Evolutionary conservation across 106 monocot genomes (phyloP).

Genomic region (Agapanthus africanus): DNA sequence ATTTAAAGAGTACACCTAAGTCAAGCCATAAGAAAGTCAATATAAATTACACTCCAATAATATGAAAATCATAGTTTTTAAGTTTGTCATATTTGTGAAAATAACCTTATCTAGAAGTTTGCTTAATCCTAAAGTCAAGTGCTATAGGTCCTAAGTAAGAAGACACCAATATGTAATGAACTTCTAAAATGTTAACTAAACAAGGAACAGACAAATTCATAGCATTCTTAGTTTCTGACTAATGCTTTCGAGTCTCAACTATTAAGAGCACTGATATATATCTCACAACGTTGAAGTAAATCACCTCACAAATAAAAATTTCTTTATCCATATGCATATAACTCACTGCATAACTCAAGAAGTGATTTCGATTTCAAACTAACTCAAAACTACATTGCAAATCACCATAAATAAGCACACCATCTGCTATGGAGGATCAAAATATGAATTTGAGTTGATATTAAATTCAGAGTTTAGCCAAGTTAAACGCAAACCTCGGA

Average conservation of each 20-base stretch:
- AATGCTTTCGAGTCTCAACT: background rate
- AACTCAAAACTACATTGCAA: background rate
- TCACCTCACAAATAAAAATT: too few species aligned
- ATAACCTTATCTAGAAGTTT: too few species aligned
- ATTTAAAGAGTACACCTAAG: background rate
- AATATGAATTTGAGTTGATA: too few species aligned
- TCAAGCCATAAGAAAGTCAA: background rate
- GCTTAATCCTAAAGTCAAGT: background rate
- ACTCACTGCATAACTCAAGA: background rate
- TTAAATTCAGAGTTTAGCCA: too few species aligned
- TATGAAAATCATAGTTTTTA: background rate
- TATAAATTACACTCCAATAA: background rate
- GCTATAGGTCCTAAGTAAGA: too few species aligned
- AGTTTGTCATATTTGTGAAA: background rate
- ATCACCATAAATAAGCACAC: background rate
- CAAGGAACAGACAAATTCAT: background rate
- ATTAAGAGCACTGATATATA: background rate
- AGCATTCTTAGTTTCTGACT: background rate
- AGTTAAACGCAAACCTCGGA: conserved; percentile 6
- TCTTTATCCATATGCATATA: background rate
- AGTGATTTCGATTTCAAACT: background rate
- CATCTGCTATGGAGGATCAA: background rate
- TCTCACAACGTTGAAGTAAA: background rate
- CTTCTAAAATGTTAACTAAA: background rate
- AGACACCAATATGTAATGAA: too few species aligned